Conservation (phyloP, 2,329 filamentous ascomycete species). For the Ophiostoma montium region DNA sequence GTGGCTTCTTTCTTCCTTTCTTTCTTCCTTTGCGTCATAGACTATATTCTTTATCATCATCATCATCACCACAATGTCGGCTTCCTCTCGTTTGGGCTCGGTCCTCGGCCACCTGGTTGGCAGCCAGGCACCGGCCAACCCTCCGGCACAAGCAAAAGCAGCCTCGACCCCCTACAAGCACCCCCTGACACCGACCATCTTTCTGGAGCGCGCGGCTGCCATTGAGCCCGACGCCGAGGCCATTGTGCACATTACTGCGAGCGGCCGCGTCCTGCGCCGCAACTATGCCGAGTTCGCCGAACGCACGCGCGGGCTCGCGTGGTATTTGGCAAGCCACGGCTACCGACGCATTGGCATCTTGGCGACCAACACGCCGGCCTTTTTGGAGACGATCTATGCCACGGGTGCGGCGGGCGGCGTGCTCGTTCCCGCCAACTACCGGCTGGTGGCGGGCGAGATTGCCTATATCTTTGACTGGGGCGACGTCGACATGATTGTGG, state of each 20-base stretch:
- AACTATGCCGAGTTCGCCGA: slow-evolving; percentile 74
- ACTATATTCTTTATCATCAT: no score
- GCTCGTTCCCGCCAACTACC: slow-evolving; percentile 51
- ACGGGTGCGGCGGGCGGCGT: slow-evolving; percentile 70
- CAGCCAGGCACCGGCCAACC: slow-evolving; percentile 14
- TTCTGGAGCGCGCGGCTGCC: slow-evolving; percentile 63
- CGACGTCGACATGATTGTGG: slow-evolving; percentile 76
- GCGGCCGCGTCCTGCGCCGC: slow-evolving; percentile 57
- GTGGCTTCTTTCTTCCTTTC: background rate
- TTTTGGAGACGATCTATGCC: slow-evolving; percentile 80
- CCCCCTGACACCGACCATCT: slow-evolving; percentile 74
- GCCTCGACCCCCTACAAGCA: slow-evolving; percentile 41
- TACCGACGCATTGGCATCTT: slow-evolving; percentile 72
- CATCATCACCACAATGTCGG: slow-evolving; percentile 39
- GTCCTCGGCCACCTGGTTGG: slow-evolving; percentile 37
- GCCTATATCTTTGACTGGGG: slow-evolving; percentile 80
- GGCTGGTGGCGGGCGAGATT: slow-evolving; percentile 71
- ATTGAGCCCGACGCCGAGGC: slow-evolving; percentile 81
- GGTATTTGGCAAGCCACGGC: slow-evolving; percentile 64
- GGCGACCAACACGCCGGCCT: slow-evolving; percentile 85
- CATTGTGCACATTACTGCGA: slow-evolving; percentile 72
- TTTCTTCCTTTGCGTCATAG: no score
- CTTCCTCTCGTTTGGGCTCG: slow-evolving; percentile 44
- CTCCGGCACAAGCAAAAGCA: slow-evolving; percentile 15
- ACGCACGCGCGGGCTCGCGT: slow-evolving; percentile 74